Base-by-base conservation (phyloP, 352 stramenopile genomes). In the Phytophthora litchii region DNA sequence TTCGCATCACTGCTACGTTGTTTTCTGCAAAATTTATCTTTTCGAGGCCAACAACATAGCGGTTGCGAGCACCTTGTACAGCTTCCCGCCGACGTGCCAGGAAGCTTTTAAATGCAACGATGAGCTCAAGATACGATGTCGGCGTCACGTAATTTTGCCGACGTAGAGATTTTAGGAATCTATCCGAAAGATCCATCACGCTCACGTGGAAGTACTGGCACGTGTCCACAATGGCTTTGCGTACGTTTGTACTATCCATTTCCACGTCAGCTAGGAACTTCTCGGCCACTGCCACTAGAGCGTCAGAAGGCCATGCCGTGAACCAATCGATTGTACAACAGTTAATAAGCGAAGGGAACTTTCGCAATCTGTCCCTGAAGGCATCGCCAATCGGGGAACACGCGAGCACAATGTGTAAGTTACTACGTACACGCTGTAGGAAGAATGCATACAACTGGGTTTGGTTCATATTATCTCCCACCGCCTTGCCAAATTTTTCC, bases 251-350 rank as follows among this genome's bases (percentile, higher is more conserved):
- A 34, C 62, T 94, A 27, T 94, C 86, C 70, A 98, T 97, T 46
- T 96, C 78, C 8, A 98, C 86, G 29, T 93, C 86, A 13, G 80
- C 72, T 14, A 98, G 67, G 56, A 98, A 98, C 43, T 95, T 97
- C 36, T 97, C 77, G 1, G 95, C 95, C 23, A 98, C 95, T 2
- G 95, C 94, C 1, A 97, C 81, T 1, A 98, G 72, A 1, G 95
- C 94, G 59, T 98, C 95, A 0, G 78, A 75, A 2, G 95, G 95
- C 95, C 95, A 98, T 12, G 92, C 87, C 7, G 89, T 98, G 67
- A 98, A 98, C 95, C 95, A 98, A 62, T 98, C 94, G 64, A 98
- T 98, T n/a, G 92, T 97, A 58, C 95, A 98, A 69, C 95, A 98
- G 60, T 98, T 98, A 73, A 98, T 97, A 7, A 98, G 78, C 32